These are phyloP conservation scores for Mentha longifolia DNA, from an alignment of 257 asterid species.

Conservation along the genomic window DNA sequence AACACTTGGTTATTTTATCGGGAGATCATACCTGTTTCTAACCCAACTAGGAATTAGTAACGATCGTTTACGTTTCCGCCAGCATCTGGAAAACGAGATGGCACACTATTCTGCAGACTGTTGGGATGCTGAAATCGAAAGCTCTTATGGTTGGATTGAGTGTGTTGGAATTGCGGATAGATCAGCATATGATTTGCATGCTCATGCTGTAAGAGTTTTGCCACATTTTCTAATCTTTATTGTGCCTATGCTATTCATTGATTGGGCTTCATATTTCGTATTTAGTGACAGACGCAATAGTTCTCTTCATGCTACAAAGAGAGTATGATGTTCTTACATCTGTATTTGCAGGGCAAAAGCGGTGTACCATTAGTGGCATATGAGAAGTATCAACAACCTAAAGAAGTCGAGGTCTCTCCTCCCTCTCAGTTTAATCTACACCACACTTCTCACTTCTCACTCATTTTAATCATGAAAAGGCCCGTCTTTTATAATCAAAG, in stretches of 20 bases:
- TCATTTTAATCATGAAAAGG: background rate
- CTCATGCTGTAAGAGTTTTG: slow-evolving; percentile 55
- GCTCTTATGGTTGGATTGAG: slow-evolving; percentile 77
- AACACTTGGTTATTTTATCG: slow-evolving; percentile 67
- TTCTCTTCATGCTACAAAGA: slow-evolving; percentile 3
- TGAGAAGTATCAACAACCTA: slow-evolving; percentile 64
- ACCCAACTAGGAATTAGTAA: slow-evolving; percentile 62
- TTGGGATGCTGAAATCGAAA: slow-evolving; percentile 77
- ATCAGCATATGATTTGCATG: slow-evolving; percentile 70
- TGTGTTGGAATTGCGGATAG: slow-evolving; percentile 77
- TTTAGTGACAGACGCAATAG: slow-evolving; percentile 6
- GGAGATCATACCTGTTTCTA: slow-evolving; percentile 64
- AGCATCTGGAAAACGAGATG: slow-evolving; percentile 71
- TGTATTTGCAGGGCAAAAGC: slow-evolving; percentile 58
- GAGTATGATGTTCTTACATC: background rate
- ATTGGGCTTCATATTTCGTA: background rate
- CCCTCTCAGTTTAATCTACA: slow-evolving; percentile 11
- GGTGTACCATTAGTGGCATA: slow-evolving; percentile 62
- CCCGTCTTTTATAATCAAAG: background rate
- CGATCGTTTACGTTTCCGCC: slow-evolving; percentile 65
- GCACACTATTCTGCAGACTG: slow-evolving; percentile 81
- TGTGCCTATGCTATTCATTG: slow-evolving; percentile 7
- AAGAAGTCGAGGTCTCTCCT: slow-evolving; percentile 68
- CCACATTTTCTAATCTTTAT: background rate
- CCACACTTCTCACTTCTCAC: slow-evolving; percentile 1